These are phyloP conservation scores for Clonostachys rosea DNA, from an alignment of 2,329 filamentous ascomycete species.

Conservation along the genomic window DNA sequence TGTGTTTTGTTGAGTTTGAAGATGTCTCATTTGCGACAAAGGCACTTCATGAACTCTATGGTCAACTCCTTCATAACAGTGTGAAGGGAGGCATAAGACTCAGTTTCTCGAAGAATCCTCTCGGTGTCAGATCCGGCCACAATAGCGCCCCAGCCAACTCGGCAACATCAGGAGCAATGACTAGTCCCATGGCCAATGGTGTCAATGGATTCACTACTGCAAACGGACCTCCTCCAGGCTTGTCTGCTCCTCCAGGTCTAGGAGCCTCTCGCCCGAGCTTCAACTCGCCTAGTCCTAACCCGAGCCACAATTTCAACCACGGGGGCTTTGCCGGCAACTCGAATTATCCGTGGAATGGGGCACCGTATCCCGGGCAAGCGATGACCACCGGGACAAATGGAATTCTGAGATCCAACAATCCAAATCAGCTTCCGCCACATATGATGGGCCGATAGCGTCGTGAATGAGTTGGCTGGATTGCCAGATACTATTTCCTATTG, in stretches of 20 bases:
- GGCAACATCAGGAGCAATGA: neutral
- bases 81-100: conserved; percentile 91
- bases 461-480: conserved; percentile 3
- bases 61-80: conserved; percentile 81
- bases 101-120: conserved; percentile 95
- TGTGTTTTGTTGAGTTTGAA: conserved; percentile 99
- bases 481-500: conserved; percentile 3
- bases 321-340: conserved; percentile 8
- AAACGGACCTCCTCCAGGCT: conserved; percentile 76
- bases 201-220: conserved; percentile 61
- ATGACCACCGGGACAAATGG: conserved; percentile 1
- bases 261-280: conserved; percentile 18
- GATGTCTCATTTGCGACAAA: conserved; percentile 90
- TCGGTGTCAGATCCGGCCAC: conserved; percentile 82
- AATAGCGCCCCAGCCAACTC: conserved; percentile 20
- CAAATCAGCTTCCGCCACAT: conserved; percentile 2
- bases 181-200: conserved; percentile 39
- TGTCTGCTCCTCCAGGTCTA: conserved; percentile 71
- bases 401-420: conserved; percentile 1
- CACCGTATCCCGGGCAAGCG: neutral
- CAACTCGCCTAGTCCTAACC: conserved; percentile 1
- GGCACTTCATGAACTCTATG: conserved; percentile 84
- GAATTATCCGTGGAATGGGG: conserved; percentile 9
- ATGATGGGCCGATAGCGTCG: conserved; percentile 6
- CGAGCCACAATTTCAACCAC: conserved; percentile 6